phyloP scores from a whole-genome alignment of 139 green algal genomes.

The Auxenochlorella protothecoides region DNA sequence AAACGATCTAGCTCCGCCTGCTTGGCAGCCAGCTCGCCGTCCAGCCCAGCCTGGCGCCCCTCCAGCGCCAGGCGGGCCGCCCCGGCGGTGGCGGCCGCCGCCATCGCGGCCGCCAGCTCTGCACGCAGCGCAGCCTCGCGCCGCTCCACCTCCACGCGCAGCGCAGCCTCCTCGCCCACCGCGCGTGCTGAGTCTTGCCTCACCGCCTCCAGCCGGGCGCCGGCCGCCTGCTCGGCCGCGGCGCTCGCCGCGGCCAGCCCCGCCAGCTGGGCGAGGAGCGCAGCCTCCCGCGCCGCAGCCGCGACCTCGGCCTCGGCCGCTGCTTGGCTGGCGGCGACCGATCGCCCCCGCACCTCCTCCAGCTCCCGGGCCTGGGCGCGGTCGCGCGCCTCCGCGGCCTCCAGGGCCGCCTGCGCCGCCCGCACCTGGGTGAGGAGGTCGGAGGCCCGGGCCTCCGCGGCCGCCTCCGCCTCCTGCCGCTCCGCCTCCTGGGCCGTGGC shows the following conservation, averaged over 20 bases:
- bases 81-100: neutral
- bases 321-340: neutral
- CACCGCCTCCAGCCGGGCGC: neutral
- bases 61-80: neutral
- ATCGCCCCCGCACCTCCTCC: too few relatives aligned
- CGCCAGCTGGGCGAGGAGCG: too few relatives aligned
- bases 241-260: too few relatives aligned
- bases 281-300: too few relatives aligned
- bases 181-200: too few relatives aligned
- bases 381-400: neutral
- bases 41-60: neutral
- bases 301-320: neutral
- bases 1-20: too few relatives aligned
- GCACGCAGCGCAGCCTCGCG: too few relatives aligned
- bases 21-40: neutral
- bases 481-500: too few relatives aligned
- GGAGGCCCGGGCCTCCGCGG: too few relatives aligned
- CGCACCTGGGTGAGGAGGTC: neutral
- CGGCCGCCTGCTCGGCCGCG: too few relatives aligned
- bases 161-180: constrained; percentile 2
- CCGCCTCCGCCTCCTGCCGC: too few relatives aligned
- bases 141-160: neutral
- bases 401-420: neutral
- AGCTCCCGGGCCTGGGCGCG: too few relatives aligned
- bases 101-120: constrained; percentile 1